These are phyloP conservation scores for Ligustrum vulgare DNA, from an alignment of 257 asterid genomes.

Conservation along the genomic window DNA sequence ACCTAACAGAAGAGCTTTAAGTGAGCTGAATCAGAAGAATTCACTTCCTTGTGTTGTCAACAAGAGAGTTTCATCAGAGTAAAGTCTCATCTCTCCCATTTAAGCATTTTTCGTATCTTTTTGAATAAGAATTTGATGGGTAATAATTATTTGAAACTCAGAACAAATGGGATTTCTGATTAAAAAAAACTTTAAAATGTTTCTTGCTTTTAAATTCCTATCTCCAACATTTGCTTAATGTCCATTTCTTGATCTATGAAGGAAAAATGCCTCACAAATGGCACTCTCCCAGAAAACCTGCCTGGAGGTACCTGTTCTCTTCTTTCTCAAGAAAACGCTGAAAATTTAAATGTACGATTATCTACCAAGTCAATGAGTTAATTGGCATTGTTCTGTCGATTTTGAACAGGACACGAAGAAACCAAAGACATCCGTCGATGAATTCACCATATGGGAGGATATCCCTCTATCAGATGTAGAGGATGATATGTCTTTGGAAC, in stretches of 20 bases:
- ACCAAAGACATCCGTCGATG: conserved; percentile 41
- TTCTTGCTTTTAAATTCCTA: background rate
- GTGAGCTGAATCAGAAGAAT: conserved; percentile 61
- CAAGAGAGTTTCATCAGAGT: conserved; percentile 75
- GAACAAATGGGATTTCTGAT: conserved; percentile 49
- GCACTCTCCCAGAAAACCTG: conserved; percentile 44
- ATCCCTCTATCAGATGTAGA: conserved; percentile 48
- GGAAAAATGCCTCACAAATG: conserved; percentile 77
- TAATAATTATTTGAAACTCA: conserved; percentile 31
- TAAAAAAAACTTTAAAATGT: background rate
- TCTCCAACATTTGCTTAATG: conserved; percentile 20
- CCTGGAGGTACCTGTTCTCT: conserved; percentile 36
- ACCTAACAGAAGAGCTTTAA: conserved; percentile 57
- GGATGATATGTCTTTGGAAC: conserved; percentile 71
- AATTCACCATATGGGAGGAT: conserved; percentile 61
- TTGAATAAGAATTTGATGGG: background rate
- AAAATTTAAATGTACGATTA: background rate
- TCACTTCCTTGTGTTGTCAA: conserved; percentile 42
- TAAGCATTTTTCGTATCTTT: background rate
- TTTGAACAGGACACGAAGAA: conserved; percentile 46
- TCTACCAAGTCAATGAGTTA: background rate
- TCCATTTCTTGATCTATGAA: conserved; percentile 23
- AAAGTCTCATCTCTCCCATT: conserved; percentile 32
- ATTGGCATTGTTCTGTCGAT: background rate
- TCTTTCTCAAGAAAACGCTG: background rate